Conservation (phyloP, 106 monocot genomes). For the Iris macrosiphon region DNA sequence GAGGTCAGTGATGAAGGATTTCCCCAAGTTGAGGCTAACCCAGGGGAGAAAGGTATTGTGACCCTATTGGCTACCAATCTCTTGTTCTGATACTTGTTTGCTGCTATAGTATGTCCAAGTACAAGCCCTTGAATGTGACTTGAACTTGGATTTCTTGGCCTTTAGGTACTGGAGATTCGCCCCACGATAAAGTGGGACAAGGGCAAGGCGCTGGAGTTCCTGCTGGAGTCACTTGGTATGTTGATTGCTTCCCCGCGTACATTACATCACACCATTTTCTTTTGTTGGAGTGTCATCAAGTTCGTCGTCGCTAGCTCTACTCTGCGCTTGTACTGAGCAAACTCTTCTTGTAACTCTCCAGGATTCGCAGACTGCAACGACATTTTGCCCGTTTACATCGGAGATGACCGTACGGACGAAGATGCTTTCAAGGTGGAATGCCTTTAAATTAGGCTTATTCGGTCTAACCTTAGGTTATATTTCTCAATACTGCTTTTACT, state of each 20-base stretch:
- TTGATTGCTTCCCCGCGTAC: background rate
- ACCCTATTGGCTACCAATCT: background rate
- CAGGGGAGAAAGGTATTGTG: conserved; percentile 75
- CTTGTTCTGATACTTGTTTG: background rate
- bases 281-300: no score
- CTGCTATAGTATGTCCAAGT: no score
- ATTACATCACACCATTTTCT: conserved; percentile 13
- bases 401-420: conserved; percentile 22
- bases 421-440: conserved; percentile 14
- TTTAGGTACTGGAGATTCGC: conserved; percentile 62
- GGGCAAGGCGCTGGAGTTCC: conserved; percentile 63
- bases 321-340: background rate
- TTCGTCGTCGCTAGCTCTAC: background rate
- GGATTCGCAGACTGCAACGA: conserved; percentile 21
- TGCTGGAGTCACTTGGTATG: conserved; percentile 57
- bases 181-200: conserved; percentile 73
- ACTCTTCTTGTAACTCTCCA: background rate
- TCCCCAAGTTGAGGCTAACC: conserved; percentile 43
- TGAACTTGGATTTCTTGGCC: background rate
- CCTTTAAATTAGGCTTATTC: no score
- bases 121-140: conserved; percentile 9
- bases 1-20: conserved; percentile 47
- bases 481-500: background rate
- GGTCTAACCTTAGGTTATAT: no score
- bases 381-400: conserved; percentile 22